Evolutionary conservation across 345 rosid genomes (phyloP), one percentile per base, ranked within the genome.

Genomic region (Aquilaria malaccensis): DNA sequence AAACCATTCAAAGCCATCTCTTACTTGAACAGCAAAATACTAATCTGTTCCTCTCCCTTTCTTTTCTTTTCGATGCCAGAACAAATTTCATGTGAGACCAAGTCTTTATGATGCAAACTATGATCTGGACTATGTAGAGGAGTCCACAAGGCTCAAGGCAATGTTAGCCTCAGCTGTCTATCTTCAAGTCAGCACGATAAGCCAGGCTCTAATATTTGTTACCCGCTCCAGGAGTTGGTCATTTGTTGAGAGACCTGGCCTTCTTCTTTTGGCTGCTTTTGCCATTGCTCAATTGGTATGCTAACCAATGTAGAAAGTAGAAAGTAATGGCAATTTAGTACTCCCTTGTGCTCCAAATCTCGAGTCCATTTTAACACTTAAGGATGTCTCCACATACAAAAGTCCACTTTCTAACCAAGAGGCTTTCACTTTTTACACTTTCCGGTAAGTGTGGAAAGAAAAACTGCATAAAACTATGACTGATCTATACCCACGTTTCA

Each of bases 161-260:
- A 74, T 66, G 64, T 68, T 80, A 45, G 78, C 80, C 61, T 83
- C 88, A 12, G 85, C 85, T 41, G 60, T 83, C 10, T 83, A 83
- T 70, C 88, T 83, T 61, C 88, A 83, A 80, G 81, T 83, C 62
- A 83, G 88, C 72, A 83, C 78, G 45, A 83, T 84, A 64, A 89
- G 96, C 58, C 96, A 89, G 72, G 96, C 93, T 11, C 65, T 89
- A 47, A 89, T 89, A 62, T 83, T 83, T 14, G 88, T 83, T 45
- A 83, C 85, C 55, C 88, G 88, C 7, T 83, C 85, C 14, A 64
- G 81, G 55, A 73, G 85, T 50, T 83, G 83, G 88, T 83, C 88
- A 10, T 78, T 64, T 70, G 50, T n/a, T 1, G 85, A 83, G 70
- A 62, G 88, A 52, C 88, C 85, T 3, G 85, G 85, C 41, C 69